These are phyloP conservation scores for Biscogniauxia sp. DNA, from an alignment of 2,329 filamentous ascomycete genomes.

Conservation along the genomic window DNA sequence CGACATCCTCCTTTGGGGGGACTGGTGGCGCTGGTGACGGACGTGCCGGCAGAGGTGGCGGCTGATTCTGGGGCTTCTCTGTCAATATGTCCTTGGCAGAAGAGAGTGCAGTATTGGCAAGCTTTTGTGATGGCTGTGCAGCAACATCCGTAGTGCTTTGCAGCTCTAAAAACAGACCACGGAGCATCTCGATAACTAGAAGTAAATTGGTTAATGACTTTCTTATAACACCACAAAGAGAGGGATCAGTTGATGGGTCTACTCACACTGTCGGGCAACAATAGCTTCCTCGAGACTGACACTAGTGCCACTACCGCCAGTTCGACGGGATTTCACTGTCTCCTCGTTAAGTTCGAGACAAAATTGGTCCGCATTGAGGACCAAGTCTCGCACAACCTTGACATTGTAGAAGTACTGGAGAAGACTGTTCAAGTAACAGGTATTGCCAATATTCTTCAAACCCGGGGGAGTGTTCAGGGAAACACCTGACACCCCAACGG, in stretches of 20 bases:
- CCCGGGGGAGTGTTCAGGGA: slow-evolving; percentile 71
- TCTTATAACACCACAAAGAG: background rate
- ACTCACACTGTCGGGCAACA: slow-evolving; percentile 72
- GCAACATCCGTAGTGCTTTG: slow-evolving; percentile 59
- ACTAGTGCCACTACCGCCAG: slow-evolving; percentile 63
- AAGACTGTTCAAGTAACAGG: slow-evolving; percentile 95
- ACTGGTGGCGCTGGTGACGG: slow-evolving; percentile 41
- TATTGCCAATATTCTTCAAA: slow-evolving; percentile 91
- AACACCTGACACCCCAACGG: slow-evolving; percentile 16
- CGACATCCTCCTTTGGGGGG: slow-evolving; percentile 30
- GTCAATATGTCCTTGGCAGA: slow-evolving; percentile 39
- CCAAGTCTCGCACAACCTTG: slow-evolving; percentile 73
- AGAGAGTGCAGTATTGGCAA: slow-evolving; percentile 77
- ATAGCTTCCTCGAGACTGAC: slow-evolving; percentile 57
- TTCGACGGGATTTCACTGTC: slow-evolving; percentile 62
- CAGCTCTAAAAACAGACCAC: slow-evolving; percentile 67
- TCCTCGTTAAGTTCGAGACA: slow-evolving; percentile 66
- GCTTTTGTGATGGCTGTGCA: slow-evolving; percentile 69
- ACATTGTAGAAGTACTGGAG: slow-evolving; percentile 94
- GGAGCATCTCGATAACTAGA: slow-evolving; percentile 72
- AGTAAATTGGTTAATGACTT: slow-evolving; percentile 14
- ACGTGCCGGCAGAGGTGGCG: slow-evolving; percentile 51
- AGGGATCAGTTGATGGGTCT: background rate
- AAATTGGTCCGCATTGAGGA: slow-evolving; percentile 71
- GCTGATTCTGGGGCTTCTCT: slow-evolving; percentile 23